Evolutionary conservation across 805 yeast genomes (phyloP), one percentile per base, ranked within the genome.

Genomic region (Candida cerambycidarum): DNA sequence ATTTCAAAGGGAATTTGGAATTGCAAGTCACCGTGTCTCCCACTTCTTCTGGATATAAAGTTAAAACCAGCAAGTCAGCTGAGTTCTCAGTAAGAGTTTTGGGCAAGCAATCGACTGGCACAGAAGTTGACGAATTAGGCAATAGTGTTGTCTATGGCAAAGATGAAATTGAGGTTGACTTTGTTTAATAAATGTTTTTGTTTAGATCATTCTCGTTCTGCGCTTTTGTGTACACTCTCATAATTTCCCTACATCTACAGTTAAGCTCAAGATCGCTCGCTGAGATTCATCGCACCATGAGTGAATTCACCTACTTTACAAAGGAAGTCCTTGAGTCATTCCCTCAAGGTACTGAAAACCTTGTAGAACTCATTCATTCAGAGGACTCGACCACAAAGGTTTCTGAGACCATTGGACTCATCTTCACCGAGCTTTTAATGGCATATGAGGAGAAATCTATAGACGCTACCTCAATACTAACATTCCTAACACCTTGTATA

Each of bases 241-340:
- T n/a, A n/a, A n/a, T n/a, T n/a, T n/a, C n/a, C n/a, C n/a, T n/a
- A n/a, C n/a, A n/a, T n/a, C n/a, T n/a, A n/a, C n/a, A n/a, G n/a
- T n/a, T n/a, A n/a, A n/a, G n/a, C n/a, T n/a, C n/a, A n/a, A n/a
- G n/a, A 21, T 21, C 23, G 23, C 23, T 21, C 8, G 23, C 23
- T 21, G 23, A 21, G 23, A 21, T 21, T 21, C 23, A 21, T 21
- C 23, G 23, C 13, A 10, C 10, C 5, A 30, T 38, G 28, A 24
- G n/a, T 3, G 29, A 14, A 32, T 31, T 16, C 32, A 31, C 16
- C 14, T 41, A 34, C 30, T 17, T 67, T 43, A 64, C 63, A 17
- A 56, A 57, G 10, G 63, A 63, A 12, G 56, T 65, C n/a, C 42
- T 67, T n/a, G 43, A 41, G 2, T 60, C 64, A 40, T 65, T 69